Evolutionary conservation across 78 protist genomes (phyloP).

Genomic region (Tieghemostelium lacteum): DNA sequence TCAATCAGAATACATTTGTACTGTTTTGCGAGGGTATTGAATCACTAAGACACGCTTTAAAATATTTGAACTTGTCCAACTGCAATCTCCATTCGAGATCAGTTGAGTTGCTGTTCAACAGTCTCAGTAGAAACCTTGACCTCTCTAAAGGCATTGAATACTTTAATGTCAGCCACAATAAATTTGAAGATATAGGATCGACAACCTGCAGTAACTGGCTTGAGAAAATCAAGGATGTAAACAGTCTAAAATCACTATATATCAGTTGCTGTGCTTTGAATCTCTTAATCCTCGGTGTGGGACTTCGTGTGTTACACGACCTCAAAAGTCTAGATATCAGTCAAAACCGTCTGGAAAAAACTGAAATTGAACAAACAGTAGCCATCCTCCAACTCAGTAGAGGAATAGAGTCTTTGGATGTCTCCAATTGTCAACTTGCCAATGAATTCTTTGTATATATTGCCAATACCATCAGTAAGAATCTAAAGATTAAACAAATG

Average conservation of each 20-base stretch:
- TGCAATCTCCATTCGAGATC: constrained; percentile 18
- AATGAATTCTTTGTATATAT: constrained; percentile 26
- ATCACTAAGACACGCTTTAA: constrained; percentile 18
- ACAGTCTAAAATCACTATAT: not conserved
- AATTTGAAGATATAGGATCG: constrained; percentile 52
- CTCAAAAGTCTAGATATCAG: constrained; percentile 1
- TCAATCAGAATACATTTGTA: not conserved
- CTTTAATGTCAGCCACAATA: not conserved
- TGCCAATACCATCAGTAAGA: not conserved
- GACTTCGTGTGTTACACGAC: not conserved
- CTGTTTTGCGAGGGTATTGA: constrained; percentile 22
- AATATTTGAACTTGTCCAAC: constrained; percentile 22
- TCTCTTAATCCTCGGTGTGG: not conserved
- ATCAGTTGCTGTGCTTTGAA: not conserved
- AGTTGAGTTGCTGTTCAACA: constrained; percentile 6
- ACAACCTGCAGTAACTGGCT: not conserved
- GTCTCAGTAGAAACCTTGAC: not conserved
- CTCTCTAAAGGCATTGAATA: not conserved
- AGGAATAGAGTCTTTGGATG: constrained; percentile 9
- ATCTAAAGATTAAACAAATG: not conserved
- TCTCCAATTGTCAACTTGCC: not conserved
- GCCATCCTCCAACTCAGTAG: not conserved
- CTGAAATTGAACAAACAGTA: constrained; percentile 22
- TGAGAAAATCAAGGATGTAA: not conserved
- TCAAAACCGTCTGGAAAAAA: constrained; percentile 6